These are phyloP conservation scores for Mentha longifolia DNA, from an alignment of 257 asterid genomes.

Conservation along the genomic window DNA sequence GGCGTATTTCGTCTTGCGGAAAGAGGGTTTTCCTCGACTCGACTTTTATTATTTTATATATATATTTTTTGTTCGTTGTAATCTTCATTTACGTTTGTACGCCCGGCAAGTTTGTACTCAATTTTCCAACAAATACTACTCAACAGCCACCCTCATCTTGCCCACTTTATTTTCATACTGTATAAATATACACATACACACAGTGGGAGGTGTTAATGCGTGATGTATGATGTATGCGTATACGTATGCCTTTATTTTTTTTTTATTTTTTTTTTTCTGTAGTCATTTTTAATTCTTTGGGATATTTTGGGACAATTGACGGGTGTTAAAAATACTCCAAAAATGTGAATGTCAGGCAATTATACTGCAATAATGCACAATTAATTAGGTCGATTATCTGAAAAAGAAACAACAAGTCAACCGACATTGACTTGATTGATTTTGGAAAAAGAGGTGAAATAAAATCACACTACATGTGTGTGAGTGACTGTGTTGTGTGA, in stretches of 20 bases:
- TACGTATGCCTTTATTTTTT: slow-evolving; percentile 5
- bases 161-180: slow-evolving; percentile 19
- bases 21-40: too few species aligned
- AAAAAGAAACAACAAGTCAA: slow-evolving; percentile 27
- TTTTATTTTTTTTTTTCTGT: too few species aligned
- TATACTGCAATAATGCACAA: slow-evolving; percentile 4
- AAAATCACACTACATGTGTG: neutral
- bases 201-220: neutral
- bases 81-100: too few species aligned
- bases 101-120: too few species aligned
- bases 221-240: slow-evolving; percentile 5
- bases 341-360: slow-evolving; percentile 1
- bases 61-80: too few species aligned
- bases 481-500: too few species aligned
- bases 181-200: neutral
- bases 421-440: slow-evolving; percentile 25
- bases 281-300: neutral
- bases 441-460: neutral
- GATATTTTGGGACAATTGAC: slow-evolving; percentile 3
- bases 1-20: too few species aligned
- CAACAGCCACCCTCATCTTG: slow-evolving; percentile 24
- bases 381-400: neutral
- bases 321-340: slow-evolving; percentile 4
- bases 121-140: too few species aligned
- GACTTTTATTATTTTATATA: too few species aligned